Conservation (phyloP, 2,329 filamentous ascomycete genomes). For the Aspergillus flavus region DNA sequence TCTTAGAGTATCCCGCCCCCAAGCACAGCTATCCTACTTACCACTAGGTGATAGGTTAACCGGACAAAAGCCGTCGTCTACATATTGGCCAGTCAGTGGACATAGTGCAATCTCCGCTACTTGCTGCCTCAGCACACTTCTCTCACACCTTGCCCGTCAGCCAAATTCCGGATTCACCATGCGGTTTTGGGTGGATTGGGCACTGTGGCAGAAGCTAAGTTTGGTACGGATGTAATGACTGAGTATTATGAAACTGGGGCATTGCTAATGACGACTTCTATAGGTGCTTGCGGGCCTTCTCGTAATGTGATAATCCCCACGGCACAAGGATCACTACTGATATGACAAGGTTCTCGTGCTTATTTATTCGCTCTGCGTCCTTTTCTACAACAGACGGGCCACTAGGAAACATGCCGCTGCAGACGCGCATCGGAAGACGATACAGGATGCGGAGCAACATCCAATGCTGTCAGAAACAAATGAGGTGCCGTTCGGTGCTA, state of each 20-base stretch:
- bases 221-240: slow-evolving; percentile 64
- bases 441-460: slow-evolving; percentile 55
- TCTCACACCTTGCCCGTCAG: not conserved
- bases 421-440: slow-evolving; percentile 66
- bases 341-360: slow-evolving; percentile 63
- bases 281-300: slow-evolving; percentile 76
- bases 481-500: slow-evolving; percentile 82
- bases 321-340: slow-evolving; percentile 27
- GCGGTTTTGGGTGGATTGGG: slow-evolving; percentile 70
- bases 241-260: not conserved
- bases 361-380: slow-evolving; percentile 66
- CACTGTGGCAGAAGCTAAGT: slow-evolving; percentile 85
- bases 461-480: slow-evolving; percentile 55
- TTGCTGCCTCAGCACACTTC: not conserved
- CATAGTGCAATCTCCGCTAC: not conserved
- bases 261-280: slow-evolving; percentile 18
- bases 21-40: not conserved
- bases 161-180: slow-evolving; percentile 24
- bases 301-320: slow-evolving; percentile 37
- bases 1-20: not conserved
- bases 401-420: slow-evolving; percentile 65
- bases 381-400: slow-evolving; percentile 58
- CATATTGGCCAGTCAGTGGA: not conserved
- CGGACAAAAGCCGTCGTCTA: not conserved
- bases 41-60: not conserved